These are phyloP conservation scores for Penicillium decumbens DNA, from an alignment of 2,329 filamentous ascomycete species.

Conservation along the genomic window DNA sequence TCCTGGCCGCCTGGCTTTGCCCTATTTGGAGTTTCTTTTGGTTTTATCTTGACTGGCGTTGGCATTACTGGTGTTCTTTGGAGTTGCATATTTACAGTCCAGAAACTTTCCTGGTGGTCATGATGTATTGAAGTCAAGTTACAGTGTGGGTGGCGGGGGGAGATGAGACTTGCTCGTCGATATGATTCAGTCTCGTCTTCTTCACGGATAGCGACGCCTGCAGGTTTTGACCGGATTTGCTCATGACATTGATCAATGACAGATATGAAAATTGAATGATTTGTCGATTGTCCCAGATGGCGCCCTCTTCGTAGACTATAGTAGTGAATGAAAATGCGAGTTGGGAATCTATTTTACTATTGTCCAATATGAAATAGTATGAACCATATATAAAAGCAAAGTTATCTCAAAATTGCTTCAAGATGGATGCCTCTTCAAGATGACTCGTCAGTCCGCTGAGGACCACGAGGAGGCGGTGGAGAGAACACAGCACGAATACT, in stretches of 20 bases:
- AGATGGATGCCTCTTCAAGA: constrained; percentile 3
- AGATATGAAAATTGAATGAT: constrained; percentile 25
- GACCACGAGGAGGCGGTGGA: constrained; percentile 28
- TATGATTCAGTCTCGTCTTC: constrained; percentile 6
- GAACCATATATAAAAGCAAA: neutral
- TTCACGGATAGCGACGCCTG: constrained; percentile 19
- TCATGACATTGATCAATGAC: constrained; percentile 23
- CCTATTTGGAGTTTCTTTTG: constrained; percentile 12
- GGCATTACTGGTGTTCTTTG: constrained; percentile 23
- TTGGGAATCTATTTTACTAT: constrained; percentile 1
- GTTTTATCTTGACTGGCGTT: constrained; percentile 14
- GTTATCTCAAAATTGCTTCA: constrained; percentile 4
- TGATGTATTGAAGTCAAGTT: constrained; percentile 23
- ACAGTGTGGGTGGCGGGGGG: constrained; percentile 17
- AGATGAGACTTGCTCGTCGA: neutral
- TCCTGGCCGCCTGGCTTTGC: neutral
- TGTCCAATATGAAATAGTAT: constrained; percentile 5
- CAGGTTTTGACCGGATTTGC: constrained; percentile 16
- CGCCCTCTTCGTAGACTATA: neutral
- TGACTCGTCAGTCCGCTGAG: constrained; percentile 14
- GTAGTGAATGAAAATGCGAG: neutral
- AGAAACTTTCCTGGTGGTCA: constrained; percentile 14
- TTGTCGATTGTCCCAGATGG: constrained; percentile 1
- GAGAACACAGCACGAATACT: constrained; percentile 32
- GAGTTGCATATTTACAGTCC: constrained; percentile 17